A percentile compares a stretch with the other conserved stretches of the same genome.
phyloP scores from a whole-genome alignment of 768 basidiomycete species.

The Lactifluus echinatus region DNA sequence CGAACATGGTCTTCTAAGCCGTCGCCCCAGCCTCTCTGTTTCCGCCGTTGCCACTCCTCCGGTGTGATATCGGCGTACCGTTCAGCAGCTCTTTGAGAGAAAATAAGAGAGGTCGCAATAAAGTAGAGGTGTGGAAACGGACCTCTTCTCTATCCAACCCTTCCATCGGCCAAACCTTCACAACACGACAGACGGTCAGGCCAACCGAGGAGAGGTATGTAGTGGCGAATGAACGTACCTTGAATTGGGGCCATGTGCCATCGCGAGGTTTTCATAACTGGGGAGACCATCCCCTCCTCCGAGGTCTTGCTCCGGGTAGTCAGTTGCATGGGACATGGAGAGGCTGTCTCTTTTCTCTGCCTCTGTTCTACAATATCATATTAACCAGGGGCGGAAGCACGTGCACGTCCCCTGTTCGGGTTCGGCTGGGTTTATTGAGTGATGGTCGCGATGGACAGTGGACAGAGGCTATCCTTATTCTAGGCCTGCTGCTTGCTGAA shows the following conservation, averaged over 20 bases:
- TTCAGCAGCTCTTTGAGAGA: constrained; percentile 61
- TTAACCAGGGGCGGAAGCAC: background rate
- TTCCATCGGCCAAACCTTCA: constrained; percentile 77
- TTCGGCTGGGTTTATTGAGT: too few species aligned
- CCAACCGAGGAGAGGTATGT: background rate
- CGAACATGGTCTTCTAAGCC: constrained; percentile 24
- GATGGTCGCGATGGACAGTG: too few species aligned
- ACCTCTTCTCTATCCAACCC: constrained; percentile 87
- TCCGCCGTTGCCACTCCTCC: constrained; percentile 47
- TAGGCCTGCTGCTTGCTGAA: too few species aligned
- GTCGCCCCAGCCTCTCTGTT: constrained; percentile 65
- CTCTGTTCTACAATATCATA: background rate
- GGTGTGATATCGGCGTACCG: constrained; percentile 59
- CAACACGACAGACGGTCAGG: background rate
- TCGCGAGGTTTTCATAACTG: constrained; percentile 72
- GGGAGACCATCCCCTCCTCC: constrained; percentile 51
- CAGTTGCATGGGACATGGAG: constrained; percentile 19
- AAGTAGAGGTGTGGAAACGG: background rate
- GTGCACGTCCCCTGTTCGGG: too few species aligned
- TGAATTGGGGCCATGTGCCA: constrained; percentile 73
- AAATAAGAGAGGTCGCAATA: background rate
- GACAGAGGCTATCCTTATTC: too few species aligned
- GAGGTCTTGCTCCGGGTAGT: constrained; percentile 33
- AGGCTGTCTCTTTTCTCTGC: background rate
- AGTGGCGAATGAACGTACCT: constrained; percentile 36